Evolutionary conservation across 306 rosid genomes (phyloP), one percentile per base, ranked within the genome.

Genomic region (Fragaria ananassa): DNA sequence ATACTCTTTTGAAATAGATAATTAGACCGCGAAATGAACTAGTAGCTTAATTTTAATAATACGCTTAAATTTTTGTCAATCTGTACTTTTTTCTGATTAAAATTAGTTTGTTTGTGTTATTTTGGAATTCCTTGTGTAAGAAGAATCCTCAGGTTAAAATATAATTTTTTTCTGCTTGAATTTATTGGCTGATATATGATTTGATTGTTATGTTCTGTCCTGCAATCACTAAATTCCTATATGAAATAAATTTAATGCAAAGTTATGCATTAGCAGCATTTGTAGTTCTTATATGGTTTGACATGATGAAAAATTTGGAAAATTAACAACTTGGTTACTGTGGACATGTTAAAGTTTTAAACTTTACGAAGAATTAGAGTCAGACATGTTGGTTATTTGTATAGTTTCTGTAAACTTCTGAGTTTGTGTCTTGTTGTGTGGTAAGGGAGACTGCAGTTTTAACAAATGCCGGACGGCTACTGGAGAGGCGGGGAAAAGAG

Each of bases 381-480:
- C 35, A 31, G 35, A 31, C 21, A 17, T 27, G 56, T 47, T 27
- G n/a, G 58, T 50, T 39, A 46, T 74, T 18, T 70, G 37, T 57
- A 10, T 34, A 19, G 1, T 21, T 10, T 60, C 44, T 11, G 47
- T 44, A 68, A 65, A 53, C 10, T 64, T 44, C 60, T 75, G 62
- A 81, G 57, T 25, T 70, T 35, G 34, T 65, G 27, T 34, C 66
- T 71, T 69, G 68, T 37, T 85, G 61, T 75, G 77, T 80, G 78
- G 72, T 67, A 25, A 95, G 97, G 92, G 81, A 72, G 80, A 83
- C 68, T 82, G 90, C 87, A 49, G 18, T 45, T 62, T 82, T 76
- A 68, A 90, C 98, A 44, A 95, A 95, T 77, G 88, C 87, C 53
- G 93, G 95, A 65, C 82, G 76, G 80, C 89, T 90, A 70, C 84